These are phyloP conservation scores for Ploettnerulaceae sp. DNA, from an alignment of 2,329 filamentous ascomycete species.

Conservation along the genomic window DNA sequence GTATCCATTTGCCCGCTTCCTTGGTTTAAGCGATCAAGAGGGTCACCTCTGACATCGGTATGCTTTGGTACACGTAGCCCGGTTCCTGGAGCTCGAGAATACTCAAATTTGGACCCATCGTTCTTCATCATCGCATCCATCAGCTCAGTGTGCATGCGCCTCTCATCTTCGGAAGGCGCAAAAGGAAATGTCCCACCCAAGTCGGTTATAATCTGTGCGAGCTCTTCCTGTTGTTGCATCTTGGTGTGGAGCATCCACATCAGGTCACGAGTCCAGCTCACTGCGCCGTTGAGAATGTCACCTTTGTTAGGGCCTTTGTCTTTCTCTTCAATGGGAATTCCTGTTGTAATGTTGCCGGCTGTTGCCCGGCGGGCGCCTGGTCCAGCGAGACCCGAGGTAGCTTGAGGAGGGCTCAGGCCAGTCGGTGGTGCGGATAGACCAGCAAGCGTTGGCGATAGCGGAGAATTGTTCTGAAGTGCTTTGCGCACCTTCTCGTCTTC, in stretches of 20 bases:
- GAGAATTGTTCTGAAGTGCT: conserved; percentile 86
- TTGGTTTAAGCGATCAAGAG: conserved; percentile 48
- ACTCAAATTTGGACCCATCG: conserved; percentile 66
- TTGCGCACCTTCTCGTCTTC: conserved; percentile 98
- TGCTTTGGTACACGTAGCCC: conserved; percentile 88
- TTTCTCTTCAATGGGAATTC: conserved; percentile 90
- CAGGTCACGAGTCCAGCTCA: conserved; percentile 93
- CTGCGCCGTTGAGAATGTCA: conserved; percentile 93
- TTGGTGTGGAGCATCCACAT: conserved; percentile 96
- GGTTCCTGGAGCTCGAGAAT: conserved; percentile 76
- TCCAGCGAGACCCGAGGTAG: conserved; percentile 82
- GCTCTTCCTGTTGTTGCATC: conserved; percentile 81
- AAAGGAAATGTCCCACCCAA: conserved; percentile 75
- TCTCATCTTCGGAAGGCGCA: conserved; percentile 83
- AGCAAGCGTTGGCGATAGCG: conserved; percentile 76
- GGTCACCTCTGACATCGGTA: conserved; percentile 84
- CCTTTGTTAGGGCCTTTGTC: conserved; percentile 99
- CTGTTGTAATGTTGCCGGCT: conserved; percentile 82
- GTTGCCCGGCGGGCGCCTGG: conserved; percentile 75
- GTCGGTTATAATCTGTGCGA: conserved; percentile 68
- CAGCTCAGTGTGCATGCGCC: conserved; percentile 90
- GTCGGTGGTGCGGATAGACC: conserved; percentile 49
- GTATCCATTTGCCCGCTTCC: conserved; percentile 34
- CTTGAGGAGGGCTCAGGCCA: conserved; percentile 63
- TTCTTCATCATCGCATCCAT: conserved; percentile 82